These are phyloP conservation scores for Sporisorium graminicola DNA, from an alignment of 1,284 basidiomycete species.

Conservation along the genomic window DNA sequence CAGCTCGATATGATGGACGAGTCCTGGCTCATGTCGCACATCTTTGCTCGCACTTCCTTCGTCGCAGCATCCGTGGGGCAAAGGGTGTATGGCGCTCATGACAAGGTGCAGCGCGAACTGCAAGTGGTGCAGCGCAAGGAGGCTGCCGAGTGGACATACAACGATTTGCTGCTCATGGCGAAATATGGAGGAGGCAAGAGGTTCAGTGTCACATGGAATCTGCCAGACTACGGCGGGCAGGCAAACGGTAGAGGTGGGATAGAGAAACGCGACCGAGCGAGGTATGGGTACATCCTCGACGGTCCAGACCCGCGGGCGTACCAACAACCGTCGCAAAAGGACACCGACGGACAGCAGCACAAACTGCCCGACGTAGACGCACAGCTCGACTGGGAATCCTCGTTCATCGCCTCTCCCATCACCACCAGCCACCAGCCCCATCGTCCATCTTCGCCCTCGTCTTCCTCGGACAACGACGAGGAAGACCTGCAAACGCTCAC, in stretches of 20 bases:
- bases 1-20: constrained; percentile 99
- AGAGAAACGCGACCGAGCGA: constrained; percentile 20
- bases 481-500: constrained; percentile 81
- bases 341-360: not conserved
- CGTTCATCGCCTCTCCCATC: constrained; percentile 41
- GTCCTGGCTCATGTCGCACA: constrained; percentile 88
- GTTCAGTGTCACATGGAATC: constrained; percentile 17
- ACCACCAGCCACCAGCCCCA: not conserved
- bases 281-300: constrained; percentile 38
- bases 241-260: constrained; percentile 23
- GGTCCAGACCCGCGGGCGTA: constrained; percentile 25
- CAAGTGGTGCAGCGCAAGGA: not conserved
- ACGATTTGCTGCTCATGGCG: constrained; percentile 76
- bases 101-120: not conserved
- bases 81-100: constrained; percentile 70
- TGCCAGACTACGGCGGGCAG: constrained; percentile 82
- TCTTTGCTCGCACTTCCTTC: constrained; percentile 89
- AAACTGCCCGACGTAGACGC: not conserved
- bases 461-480: constrained; percentile 13
- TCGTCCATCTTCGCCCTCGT: not conserved
- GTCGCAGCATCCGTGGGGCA: constrained; percentile 71
- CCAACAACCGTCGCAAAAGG: not conserved
- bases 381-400: constrained; percentile 32
- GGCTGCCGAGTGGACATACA: constrained; percentile 33
- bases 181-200: constrained; percentile 74